Evolutionary conservation across 371 early-diverging fungal genomes (phyloP), one percentile per base, ranked within the genome.

Genomic region (Mycotypha africana): DNA sequence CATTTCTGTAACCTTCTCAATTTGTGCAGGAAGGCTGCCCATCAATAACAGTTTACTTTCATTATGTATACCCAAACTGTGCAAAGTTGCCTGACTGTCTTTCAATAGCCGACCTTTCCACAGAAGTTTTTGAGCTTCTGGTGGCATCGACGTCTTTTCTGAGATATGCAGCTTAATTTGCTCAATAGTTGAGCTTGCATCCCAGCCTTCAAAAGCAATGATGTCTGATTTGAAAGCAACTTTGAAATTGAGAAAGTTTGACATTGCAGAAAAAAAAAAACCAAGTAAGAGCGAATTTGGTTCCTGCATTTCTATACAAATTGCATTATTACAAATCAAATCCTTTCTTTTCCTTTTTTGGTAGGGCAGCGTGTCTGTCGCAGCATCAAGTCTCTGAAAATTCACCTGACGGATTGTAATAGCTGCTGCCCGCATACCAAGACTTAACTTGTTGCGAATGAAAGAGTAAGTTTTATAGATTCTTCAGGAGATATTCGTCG

Each of bases 31-130:
- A 22, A 70, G 53, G 6, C 74, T 76, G 11, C 84, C 85, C 38
- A 79, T 65, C 4, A 85, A 55, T 49, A 80, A 66, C 12, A 82
- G 34, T 47, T 79, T 81, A 8, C 62, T 51, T 12, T 58, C 58
- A 15, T 49, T 40, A 1, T 32, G 38, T 17, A 74, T 38, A 4
- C 47, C 31, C 1, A 56, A 46, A 0, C 46, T 58, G 6, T 9
- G 38, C 12, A 70, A 21, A 0, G 38, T 53, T 9, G 15, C 31
- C 0, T 16, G 19, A 28, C 64, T 59, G 15, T 65, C 47, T 19
- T 49, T 51, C 2, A 79, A 50, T 2, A 67, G 53, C 15, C 64
- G 68, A 14, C 82, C 80, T 43, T 76, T 78, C 51, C 63, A 67
- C 31, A 76, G 35, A 6, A 82, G 54, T 42, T 78, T 79, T 49